Evolutionary conservation across 2,329 filamentous ascomycete species (phyloP), one percentile per base, ranked within the genome.

Genomic region (Fusarium transvaalense): DNA sequence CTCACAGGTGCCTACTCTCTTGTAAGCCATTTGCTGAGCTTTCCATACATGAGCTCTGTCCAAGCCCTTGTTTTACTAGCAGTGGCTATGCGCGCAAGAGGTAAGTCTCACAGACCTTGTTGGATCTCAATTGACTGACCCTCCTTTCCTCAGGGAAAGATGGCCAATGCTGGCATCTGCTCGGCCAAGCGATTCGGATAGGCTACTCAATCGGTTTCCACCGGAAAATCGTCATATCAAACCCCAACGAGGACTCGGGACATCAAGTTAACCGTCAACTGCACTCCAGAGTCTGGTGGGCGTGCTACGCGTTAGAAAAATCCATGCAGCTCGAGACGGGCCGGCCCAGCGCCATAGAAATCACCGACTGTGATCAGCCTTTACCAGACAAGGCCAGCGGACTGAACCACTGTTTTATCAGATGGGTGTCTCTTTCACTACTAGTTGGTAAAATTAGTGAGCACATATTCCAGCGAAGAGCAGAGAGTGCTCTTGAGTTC

Each of bases 261-360:
- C 47, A 17, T 27, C 37, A 29, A 4, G 37, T 57, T 10, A 55
- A 71, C 19, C 66, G 64, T 1, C 46, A 62, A 19, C 12, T 72
- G 6, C 66, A 68, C 38, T 55, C 63, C 1, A 56, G 64, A 45
- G 53, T 72, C 3, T 72, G 69, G 69, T 72, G 69, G 69, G 42
- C 64, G 1, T 72, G 69, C 23, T 72, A 72, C 10, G 66, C 60
- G 1, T 12, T 72, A 15, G 69, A 72, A 31, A 72, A 72, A 21
- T 51, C 68, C 17, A 72, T 72, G 69, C 60, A 68, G 12, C 25
- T 72, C 5, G 69, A 71, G 38, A 71, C 69, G 0, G 69, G 69
- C 19, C 58, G 69, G 0, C 69, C 69, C 2, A 64, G 69, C 4
- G 69, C 66, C 0, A 72, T 72, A 25, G 60, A 63, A 12, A 66